Conservation (phyloP, 768 basidiomycete genomes). For the Pleurotus ostreatus region DNA sequence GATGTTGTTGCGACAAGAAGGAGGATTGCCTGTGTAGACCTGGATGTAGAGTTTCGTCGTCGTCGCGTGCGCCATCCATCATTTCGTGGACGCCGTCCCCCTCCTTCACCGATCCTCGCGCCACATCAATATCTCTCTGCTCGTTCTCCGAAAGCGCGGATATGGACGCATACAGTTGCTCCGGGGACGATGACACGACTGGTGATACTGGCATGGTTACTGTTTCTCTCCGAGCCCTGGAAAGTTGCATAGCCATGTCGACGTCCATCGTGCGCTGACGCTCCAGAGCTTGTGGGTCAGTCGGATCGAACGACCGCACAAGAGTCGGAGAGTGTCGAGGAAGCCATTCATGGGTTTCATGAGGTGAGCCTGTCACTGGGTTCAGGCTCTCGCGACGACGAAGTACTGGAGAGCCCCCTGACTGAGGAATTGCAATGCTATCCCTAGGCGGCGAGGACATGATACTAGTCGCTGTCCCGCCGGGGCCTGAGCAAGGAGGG, state of each 20-base stretch:
- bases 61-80: constrained; percentile 13
- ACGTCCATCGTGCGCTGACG: constrained; percentile 93
- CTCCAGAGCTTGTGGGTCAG: constrained; percentile 75
- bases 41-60: constrained; percentile 18
- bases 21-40: constrained; percentile 20
- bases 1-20: constrained; percentile 31
- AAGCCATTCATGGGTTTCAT: constrained; percentile 34
- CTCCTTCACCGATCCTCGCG: constrained; percentile 24
- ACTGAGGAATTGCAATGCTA: constrained; percentile 27
- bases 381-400: constrained; percentile 34
- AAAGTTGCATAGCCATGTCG: constrained; percentile 84
- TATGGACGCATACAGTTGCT: constrained; percentile 22
- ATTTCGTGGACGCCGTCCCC: constrained; percentile 14
- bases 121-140: constrained; percentile 41
- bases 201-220: constrained; percentile 34
- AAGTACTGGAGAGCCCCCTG: constrained; percentile 34
- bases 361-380: constrained; percentile 23
- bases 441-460: constrained; percentile 39
- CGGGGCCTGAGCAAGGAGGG: too few relatives aligned
- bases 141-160: constrained; percentile 44
- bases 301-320: constrained; percentile 56
- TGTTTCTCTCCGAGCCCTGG: constrained; percentile 66
- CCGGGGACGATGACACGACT: constrained; percentile 24
- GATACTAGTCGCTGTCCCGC: not conserved
- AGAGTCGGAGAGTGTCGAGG: constrained; percentile 62